Conservation (phyloP, 192 early-diverging fungal genomes). For the Entophlyctis helioformis region DNA sequence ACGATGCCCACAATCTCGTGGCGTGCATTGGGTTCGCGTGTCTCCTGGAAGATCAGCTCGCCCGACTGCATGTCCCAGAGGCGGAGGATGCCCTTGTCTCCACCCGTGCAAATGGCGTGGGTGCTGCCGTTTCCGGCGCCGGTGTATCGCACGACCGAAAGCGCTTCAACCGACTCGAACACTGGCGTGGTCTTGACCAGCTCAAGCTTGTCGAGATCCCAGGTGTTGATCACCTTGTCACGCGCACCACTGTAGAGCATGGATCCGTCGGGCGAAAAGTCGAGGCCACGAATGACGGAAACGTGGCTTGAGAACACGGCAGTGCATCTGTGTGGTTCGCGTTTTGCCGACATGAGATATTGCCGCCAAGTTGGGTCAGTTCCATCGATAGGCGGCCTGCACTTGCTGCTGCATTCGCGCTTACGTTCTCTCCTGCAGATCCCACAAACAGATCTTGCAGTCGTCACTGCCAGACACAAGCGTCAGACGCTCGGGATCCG, state of each 20-base stretch:
- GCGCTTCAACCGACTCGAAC: slow-evolving; percentile 45
- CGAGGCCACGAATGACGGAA: slow-evolving; percentile 82
- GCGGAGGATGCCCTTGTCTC: slow-evolving; percentile 70
- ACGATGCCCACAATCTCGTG: slow-evolving; percentile 66
- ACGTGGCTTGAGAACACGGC: slow-evolving; percentile 74
- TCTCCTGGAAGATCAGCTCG: slow-evolving; percentile 54
- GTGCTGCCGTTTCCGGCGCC: too few species aligned
- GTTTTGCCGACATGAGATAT: too few species aligned
- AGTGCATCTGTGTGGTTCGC: slow-evolving; percentile 32
- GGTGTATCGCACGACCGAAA: too few species aligned
- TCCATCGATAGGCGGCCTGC: too few species aligned
- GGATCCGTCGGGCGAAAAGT: slow-evolving; percentile 58
- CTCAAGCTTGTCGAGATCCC: slow-evolving; percentile 57
- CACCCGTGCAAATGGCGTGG: slow-evolving; percentile 70
- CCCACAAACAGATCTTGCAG: slow-evolving; percentile 83
- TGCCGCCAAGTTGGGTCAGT: too few species aligned
- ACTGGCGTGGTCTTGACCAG: slow-evolving; percentile 74
- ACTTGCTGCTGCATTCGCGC: neutral
- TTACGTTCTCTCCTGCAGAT: slow-evolving; percentile 61
- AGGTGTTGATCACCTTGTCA: slow-evolving; percentile 85
- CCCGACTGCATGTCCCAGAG: slow-evolving; percentile 77
- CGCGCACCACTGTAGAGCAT: slow-evolving; percentile 72
- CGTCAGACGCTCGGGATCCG: slow-evolving; percentile 37
- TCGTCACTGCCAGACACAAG: slow-evolving; percentile 87
- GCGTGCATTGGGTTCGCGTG: slow-evolving; percentile 57